Evolutionary conservation across 2,329 filamentous ascomycete genomes (phyloP), one percentile per base, ranked within the genome.

Genomic region (Aspergillus ibericus): DNA sequence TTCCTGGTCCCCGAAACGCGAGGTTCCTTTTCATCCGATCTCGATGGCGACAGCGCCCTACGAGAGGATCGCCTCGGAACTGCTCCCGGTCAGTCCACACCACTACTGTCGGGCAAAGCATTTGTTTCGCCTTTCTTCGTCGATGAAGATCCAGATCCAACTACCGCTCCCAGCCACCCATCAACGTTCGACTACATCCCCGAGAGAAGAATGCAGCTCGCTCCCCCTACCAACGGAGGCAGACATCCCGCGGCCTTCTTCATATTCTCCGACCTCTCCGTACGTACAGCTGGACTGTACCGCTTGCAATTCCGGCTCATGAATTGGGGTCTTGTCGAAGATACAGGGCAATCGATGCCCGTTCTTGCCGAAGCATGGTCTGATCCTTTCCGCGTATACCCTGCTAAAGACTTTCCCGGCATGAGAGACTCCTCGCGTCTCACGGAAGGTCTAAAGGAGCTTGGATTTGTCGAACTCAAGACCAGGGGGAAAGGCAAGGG

Each of bases 261-360:
- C 63, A 77, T 81, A 25, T 81, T 81, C 53, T 71, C 78, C 0
- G 79, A 81, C 62, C 71, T 81, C 1, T 80, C 78, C 3, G 73
- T 81, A 20, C 77, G 78, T 47, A 75, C 74, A 7, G 75, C 77
- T 18, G 79, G 79, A 0, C 55, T 74, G 4, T 81, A 81, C 61
- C 74, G 75, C 6, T 66, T 81, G 1, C 74, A 78, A 35, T 81
- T 81, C 62, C 72, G 71, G 10, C 72, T 81, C 20, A 78, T 81
- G 73, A 76, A 79, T 59, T 71, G 72, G 73, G 70, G 72, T 35
- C 58, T 60, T 15, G 66, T 71, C 7, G 71, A 71, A 50, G 73
- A 72, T 58, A 73, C 71, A 10, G 73, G 71, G 3, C 66, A 70
- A 52, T 68, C 70, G 1, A 70, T 74, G 66, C 74, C 73, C 12